These are phyloP conservation scores for Diaporthe ampelina DNA, from an alignment of 2,329 filamentous ascomycete species.

Conservation along the genomic window DNA sequence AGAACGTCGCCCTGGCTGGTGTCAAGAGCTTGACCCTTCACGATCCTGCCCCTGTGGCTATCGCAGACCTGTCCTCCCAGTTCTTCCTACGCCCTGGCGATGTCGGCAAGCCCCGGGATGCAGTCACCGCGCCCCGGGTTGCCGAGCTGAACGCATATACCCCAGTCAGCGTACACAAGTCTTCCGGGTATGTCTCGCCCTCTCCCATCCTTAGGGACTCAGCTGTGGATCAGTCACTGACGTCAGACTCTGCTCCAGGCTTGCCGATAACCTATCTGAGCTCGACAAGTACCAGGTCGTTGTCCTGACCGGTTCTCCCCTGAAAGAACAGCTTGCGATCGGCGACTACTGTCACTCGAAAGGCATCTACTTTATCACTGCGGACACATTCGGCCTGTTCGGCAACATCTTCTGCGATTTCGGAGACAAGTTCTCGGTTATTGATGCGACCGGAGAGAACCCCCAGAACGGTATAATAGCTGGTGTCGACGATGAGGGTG, in stretches of 20 bases:
- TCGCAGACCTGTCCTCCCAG: conserved; percentile 94
- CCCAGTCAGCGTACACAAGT: conserved; percentile 83
- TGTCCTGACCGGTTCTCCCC: conserved; percentile 86
- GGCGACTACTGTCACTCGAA: conserved; percentile 96
- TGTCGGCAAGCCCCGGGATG: conserved; percentile 91
- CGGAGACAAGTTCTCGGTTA: conserved; percentile 90
- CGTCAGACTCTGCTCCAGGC: conserved; percentile 59
- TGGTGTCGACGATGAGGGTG: conserved; percentile 87
- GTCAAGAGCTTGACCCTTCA: conserved; percentile 97
- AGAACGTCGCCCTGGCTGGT: conserved; percentile 97
- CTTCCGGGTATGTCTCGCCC: conserved; percentile 60
- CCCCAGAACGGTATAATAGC: conserved; percentile 90
- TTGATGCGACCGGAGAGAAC: conserved; percentile 92
- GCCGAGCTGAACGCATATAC: conserved; percentile 98
- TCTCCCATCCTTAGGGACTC: neutral
- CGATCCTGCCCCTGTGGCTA: conserved; percentile 86
- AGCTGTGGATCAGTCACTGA: conserved; percentile 29
- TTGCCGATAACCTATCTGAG: conserved; percentile 82
- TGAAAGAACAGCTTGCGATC: conserved; percentile 85
- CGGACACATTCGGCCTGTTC: conserved; percentile 94
- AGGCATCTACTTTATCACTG: conserved; percentile 88
- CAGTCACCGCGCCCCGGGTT: conserved; percentile 88
- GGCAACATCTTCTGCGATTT: conserved; percentile 98
- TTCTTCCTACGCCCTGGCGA: conserved; percentile 94
- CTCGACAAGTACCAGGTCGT: conserved; percentile 94